Percentiles rank a stretch among this genome's conserved stretches.
Conservation (phyloP, 805 yeast species). For the Lachancea waltii region DNA sequence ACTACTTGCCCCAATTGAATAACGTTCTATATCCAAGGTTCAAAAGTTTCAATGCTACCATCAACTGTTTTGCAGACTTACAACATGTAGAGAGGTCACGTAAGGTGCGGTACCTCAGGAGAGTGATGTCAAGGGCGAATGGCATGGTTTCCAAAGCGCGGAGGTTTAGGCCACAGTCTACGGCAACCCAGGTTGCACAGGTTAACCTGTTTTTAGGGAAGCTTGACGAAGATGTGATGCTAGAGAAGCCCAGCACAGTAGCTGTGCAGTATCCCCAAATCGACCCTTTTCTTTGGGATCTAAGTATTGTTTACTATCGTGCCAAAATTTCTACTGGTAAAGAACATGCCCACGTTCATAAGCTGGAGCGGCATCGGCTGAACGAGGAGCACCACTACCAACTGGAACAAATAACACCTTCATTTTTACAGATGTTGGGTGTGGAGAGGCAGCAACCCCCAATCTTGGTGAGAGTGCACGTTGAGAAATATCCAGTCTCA, state of each 20-base stretch:
- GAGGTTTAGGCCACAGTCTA: neutral
- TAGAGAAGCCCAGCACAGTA: constrained; percentile 3
- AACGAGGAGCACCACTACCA: constrained; percentile 13
- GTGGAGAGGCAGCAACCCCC: constrained; percentile 13
- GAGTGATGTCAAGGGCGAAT: constrained; percentile 26
- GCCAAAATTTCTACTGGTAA: constrained; percentile 19
- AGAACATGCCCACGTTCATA: constrained; percentile 14
- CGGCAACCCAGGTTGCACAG: constrained; percentile 10
- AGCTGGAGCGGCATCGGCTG: constrained; percentile 11
- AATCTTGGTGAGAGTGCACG: constrained; percentile 40
- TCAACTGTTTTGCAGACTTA: constrained; percentile 32
- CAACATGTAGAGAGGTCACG: constrained; percentile 25
- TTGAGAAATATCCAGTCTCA: constrained; percentile 39
- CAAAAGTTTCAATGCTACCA: constrained; percentile 46
- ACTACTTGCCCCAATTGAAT: constrained; percentile 51
- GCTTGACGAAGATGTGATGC: neutral
- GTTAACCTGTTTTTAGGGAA: constrained; percentile 11
- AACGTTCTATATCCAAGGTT: constrained; percentile 76
- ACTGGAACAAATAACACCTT: constrained; percentile 30
- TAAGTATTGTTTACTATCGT: constrained; percentile 36
- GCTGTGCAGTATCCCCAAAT: no score
- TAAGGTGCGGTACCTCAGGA: constrained; percentile 10
- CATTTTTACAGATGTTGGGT: constrained; percentile 25
- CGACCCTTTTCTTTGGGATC: constrained; percentile 26
- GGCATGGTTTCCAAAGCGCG: constrained; percentile 6